A percentile compares a stretch with the other conserved stretches of the same genome.
Conservation (phyloP, 306 rosid species). For the Trifolium subterraneum region DNA sequence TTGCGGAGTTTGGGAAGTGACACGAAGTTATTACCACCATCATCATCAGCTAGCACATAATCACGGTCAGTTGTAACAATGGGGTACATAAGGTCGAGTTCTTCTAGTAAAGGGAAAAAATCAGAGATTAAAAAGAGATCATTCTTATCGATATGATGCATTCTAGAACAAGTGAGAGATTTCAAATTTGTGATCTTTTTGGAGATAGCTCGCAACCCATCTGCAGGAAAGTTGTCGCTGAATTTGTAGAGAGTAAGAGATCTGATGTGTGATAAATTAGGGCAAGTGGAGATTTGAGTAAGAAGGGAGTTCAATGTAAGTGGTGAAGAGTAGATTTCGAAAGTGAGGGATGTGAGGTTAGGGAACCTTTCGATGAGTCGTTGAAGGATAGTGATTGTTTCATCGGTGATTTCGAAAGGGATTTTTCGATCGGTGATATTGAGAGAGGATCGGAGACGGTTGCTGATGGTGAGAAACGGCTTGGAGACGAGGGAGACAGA, state of each 20-base stretch:
- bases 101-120: neutral
- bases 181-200: constrained; percentile 37
- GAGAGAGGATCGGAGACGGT: too few species aligned
- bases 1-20: too few species aligned
- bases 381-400: too few species aligned
- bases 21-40: too few species aligned
- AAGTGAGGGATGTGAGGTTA: neutral
- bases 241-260: constrained; percentile 50
- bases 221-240: neutral
- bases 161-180: constrained; percentile 45
- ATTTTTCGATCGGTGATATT: too few species aligned
- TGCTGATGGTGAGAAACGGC: too few species aligned
- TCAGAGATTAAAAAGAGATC: neutral
- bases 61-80: too few species aligned
- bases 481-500: too few species aligned
- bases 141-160: neutral
- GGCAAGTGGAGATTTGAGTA: constrained; percentile 40
- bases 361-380: constrained; percentile 54
- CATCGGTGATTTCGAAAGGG: too few species aligned
- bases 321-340: neutral
- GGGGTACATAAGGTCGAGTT: too few species aligned
- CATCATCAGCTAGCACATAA: too few species aligned
- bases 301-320: constrained; percentile 47
- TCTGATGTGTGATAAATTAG: constrained; percentile 35
- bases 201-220: constrained; percentile 45